Evolutionary conservation across 176 grass and related monocot genomes (phyloP).

Genomic region (maize (Zea mays)): Zm-B73-REFERENCE-NAM-5.0 NC_050103.1:176882501-176883000

Average conservation of each 20-base stretch:
- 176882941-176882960: constrained; percentile 51
- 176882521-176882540: neutral
- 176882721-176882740: neutral
- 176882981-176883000: constrained; percentile 21
- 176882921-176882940: constrained; percentile 27
- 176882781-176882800: neutral
- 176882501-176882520: neutral
- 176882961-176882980: constrained; percentile 41
- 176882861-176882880: constrained; percentile 40
- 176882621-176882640: constrained; percentile 34
- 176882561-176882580: constrained; percentile 31
- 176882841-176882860: constrained; percentile 39
- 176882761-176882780: constrained; percentile 3
- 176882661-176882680: constrained; percentile 15
- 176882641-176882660: constrained; percentile 18
- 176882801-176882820: constrained; percentile 8
- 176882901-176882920: constrained; percentile 33
- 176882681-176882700: constrained; percentile 24
- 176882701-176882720: neutral
- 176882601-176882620: constrained; percentile 16
- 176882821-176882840: constrained; percentile 20
- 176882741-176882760: constrained; percentile 16
- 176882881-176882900: constrained; percentile 20
- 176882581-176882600: constrained; percentile 45
- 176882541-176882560: neutral